These are phyloP conservation scores for Aspergillus glaucus DNA, from an alignment of 2,329 filamentous ascomycete genomes.

Conservation along the genomic window DNA sequence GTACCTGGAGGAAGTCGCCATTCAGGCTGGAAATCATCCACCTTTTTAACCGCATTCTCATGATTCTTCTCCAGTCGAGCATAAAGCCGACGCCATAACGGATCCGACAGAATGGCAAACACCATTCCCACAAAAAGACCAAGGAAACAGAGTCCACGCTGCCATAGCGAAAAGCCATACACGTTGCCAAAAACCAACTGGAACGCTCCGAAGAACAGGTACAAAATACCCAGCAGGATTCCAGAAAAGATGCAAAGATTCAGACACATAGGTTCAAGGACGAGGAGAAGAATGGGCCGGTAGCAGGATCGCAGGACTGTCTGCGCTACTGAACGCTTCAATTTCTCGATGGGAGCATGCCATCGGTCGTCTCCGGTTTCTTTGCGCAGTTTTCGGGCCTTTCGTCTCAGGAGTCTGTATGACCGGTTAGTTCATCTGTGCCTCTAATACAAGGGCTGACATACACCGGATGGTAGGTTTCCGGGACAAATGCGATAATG, in stretches of 20 bases:
- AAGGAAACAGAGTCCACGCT: constrained; percentile 72
- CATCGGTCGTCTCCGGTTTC: constrained; percentile 73
- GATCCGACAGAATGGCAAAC: constrained; percentile 39
- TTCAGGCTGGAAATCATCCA: constrained; percentile 67
- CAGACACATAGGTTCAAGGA: constrained; percentile 79
- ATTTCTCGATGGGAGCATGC: constrained; percentile 69
- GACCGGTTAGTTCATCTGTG: neutral
- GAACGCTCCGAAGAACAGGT: constrained; percentile 88
- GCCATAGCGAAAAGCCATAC: constrained; percentile 71
- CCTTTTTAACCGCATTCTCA: constrained; percentile 25
- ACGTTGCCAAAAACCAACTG: constrained; percentile 68
- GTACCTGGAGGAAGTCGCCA: constrained; percentile 67
- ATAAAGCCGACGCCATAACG: constrained; percentile 43
- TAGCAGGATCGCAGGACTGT: constrained; percentile 56
- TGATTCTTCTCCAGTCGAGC: constrained; percentile 34
- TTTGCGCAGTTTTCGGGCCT: constrained; percentile 63
- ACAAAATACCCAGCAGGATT: constrained; percentile 78
- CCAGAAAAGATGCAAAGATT: constrained; percentile 76
- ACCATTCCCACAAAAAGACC: constrained; percentile 45
- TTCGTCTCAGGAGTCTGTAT: constrained; percentile 57
- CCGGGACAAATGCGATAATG: constrained; percentile 69
- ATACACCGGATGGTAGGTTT: constrained; percentile 67
- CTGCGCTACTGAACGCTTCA: constrained; percentile 58
- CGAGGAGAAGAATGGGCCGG: constrained; percentile 68
- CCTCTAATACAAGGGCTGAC: constrained; percentile 4